Evolutionary conservation across 2,329 filamentous ascomycete genomes (phyloP), one percentile per base, ranked within the genome.

Genomic region (Fusarium sp.): DNA sequence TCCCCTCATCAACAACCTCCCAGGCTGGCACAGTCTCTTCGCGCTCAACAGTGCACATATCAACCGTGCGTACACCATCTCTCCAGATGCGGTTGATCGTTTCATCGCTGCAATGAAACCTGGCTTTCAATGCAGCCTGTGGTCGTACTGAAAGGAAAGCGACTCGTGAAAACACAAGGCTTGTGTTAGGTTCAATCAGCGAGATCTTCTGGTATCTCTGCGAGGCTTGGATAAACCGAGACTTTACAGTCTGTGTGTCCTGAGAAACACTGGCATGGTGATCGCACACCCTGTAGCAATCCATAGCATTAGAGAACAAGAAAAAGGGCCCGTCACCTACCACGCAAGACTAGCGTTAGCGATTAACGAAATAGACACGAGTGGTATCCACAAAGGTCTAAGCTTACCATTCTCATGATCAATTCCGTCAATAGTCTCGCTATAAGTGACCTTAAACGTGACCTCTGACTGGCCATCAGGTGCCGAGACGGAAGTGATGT

Each of bases 251-350:
- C n/a, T 57, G 56, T 1, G 13, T 30, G 7, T 48, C 19, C 2
- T 48, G 14, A 1, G 19, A 35, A 7, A 13, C 11, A 2, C 3
- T 2, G 13, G 27, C 41, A 3, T 48, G 22, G 4, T 57, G 27
- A 2, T 8, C 4, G 7, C 56, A 57, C 4, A 30, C 52, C 13
- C 56, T 23, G 3, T 59, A 59, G 43, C 56, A 48, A 17, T 59
- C 52, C 56, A 59, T 59, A 0, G 56, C 56, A 4, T 59, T 59
- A 2, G 56, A 41, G 27, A 59, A 59, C 8, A 59, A 13, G 22
- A 59, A 59, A 20, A 59, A 59, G 4, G 52, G 52, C 2, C 56
- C 56, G 27, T 59, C 56, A 15, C 56, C 52, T 59, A n/a, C 17
- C 30, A 32, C 10, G 11, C 19, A 4, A 1, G 7, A 6, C 25